A percentile compares a stretch with the other conserved stretches of the same genome.
phyloP scores from a whole-genome alignment of 768 basidiomycete genomes.

The Roridomyces roridus region DNA sequence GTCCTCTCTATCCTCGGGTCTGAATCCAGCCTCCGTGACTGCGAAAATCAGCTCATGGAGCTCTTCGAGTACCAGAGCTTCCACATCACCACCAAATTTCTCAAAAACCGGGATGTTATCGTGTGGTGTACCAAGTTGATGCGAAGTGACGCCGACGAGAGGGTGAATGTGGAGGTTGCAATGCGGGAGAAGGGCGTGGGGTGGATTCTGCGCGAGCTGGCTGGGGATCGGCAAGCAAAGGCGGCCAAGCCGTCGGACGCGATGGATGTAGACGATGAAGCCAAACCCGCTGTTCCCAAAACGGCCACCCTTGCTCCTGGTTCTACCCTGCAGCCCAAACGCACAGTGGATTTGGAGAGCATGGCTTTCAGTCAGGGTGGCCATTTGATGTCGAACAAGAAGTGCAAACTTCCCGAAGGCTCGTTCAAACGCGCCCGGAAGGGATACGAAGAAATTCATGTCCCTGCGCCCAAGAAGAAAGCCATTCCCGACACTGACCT shows the following conservation, averaged over 20 bases:
- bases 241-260: conserved; percentile 58
- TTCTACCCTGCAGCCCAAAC: conserved; percentile 84
- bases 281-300: conserved; percentile 66
- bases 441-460: conserved; percentile 97
- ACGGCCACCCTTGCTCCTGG: conserved; percentile 90
- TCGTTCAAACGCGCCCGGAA: conserved; percentile 97
- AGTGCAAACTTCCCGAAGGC: conserved; percentile 95
- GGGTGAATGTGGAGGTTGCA: conserved; percentile 93
- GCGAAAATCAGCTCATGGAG: conserved; percentile 96
- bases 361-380: conserved; percentile 98
- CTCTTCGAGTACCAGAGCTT: conserved; percentile 94
- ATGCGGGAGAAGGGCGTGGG: conserved; percentile 98
- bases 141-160: conserved; percentile 86
- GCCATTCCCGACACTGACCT: conserved; percentile 66
- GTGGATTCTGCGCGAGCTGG: conserved; percentile 91
- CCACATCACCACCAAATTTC: conserved; percentile 86
- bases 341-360: conserved; percentile 85
- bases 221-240: conserved; percentile 73
- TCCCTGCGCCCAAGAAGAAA: conserved; percentile 89
- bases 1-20: conserved; percentile 88
- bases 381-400: conserved; percentile 98
- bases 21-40: conserved; percentile 87
- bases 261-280: conserved; percentile 77
- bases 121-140: conserved; percentile 99
- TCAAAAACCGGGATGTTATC: conserved; percentile 94